Evolutionary conservation across 169 alveolate genomes (phyloP), one percentile per base, ranked within the genome.

Genomic region (Plasmodium berghei): DNA sequence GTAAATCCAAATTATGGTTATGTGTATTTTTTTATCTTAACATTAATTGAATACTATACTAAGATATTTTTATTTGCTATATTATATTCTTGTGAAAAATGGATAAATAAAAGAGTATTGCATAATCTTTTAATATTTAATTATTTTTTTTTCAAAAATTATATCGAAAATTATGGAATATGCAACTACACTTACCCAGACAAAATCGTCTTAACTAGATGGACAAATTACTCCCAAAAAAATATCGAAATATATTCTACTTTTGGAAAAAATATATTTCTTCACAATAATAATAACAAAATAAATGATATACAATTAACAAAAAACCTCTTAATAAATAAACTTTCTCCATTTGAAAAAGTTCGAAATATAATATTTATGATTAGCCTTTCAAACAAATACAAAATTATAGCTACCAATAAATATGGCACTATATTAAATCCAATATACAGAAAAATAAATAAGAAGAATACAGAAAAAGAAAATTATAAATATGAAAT

Each of bases 1-100:
- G 72, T 80, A 48, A 80, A 80, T 20, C 90, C 90, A 10, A 80
- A 80, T 28, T 67, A 26, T 66, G 72, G 63, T 8, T 80, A 80
- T 55, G 77, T 24, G 1, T 80, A 55, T 42, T 80, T 80, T 59
- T 80, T 80, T 71, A 34, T 80, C 24, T 61, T 64, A 9, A 80
- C 90, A 22, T 48, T 80, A 9, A 8, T 80, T 64, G 90, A 80
- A 55, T 80, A 80, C 66, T 80, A 80, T 55, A 20, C 62, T 5
- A 80, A 80, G 72, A 80, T 80, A 54, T 80, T 80, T 49, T 45
- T 80, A 16, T 80, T 80, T 59, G 20, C 48, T 22, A 1, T 80
- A n/a, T 55, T 66, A 59, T 24, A 26, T 24, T 9, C 20, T 5
- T 80, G 10, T 66, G 72, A 80, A 67, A 80, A 80, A 18, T 64